Evolutionary conservation across 2,329 filamentous ascomycete genomes (phyloP).

Genomic region (Tolypocladium pustulatum): DNA sequence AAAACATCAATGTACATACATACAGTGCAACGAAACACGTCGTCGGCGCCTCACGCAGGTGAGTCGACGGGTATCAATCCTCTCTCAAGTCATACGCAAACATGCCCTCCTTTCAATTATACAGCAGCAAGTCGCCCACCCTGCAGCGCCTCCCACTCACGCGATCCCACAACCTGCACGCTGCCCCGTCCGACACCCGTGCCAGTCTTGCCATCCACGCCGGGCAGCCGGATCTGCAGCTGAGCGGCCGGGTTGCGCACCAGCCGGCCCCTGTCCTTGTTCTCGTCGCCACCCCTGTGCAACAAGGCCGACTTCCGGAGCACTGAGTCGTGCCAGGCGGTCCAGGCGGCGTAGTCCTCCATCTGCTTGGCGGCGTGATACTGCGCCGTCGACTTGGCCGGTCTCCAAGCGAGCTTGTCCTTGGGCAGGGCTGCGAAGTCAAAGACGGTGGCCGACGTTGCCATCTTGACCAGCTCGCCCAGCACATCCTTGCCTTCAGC

Average conservation of each 20-base stretch:
- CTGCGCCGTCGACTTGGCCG: constrained; percentile 50
- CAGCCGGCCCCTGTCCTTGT: constrained; percentile 10
- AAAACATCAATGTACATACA: neutral
- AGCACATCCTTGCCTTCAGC: constrained; percentile 55
- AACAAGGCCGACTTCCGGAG: constrained; percentile 39
- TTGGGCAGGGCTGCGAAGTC: constrained; percentile 46
- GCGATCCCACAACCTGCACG: constrained; percentile 41
- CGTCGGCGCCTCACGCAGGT: neutral
- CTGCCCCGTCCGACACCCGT: constrained; percentile 18
- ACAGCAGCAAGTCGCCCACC: constrained; percentile 24
- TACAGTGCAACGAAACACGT: neutral
- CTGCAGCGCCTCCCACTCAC: constrained; percentile 46
- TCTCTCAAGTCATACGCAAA: neutral
- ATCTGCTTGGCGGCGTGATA: constrained; percentile 56
- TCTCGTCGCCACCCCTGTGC: constrained; percentile 14
- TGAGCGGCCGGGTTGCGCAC: constrained; percentile 31
- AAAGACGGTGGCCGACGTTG: constrained; percentile 43
- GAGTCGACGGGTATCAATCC: neutral
- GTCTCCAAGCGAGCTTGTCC: constrained; percentile 56
- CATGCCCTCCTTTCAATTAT: constrained; percentile 8
- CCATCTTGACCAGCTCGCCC: constrained; percentile 53
- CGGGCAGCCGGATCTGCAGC: constrained; percentile 40
- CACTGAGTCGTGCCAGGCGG: constrained; percentile 45
- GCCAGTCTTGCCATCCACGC: constrained; percentile 30
- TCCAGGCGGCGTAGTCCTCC: constrained; percentile 56